Evolutionary conservation across 768 basidiomycete genomes (phyloP), one percentile per base, ranked within the genome.

Genomic region (Leccinum pellstonianum): DNA sequence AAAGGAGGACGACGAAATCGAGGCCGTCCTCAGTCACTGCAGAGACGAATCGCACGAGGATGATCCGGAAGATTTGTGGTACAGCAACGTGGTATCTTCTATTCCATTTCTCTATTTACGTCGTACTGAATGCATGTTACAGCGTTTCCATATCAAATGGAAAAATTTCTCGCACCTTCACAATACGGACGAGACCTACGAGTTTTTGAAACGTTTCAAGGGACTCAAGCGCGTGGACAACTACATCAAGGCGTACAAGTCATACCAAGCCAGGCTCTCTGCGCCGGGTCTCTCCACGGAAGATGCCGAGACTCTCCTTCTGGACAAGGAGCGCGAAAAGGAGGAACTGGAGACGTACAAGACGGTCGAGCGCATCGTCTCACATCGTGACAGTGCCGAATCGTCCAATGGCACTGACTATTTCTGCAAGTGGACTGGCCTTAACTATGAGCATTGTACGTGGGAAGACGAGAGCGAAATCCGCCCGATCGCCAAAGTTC

Each of bases 91-190:
- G 66, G 95, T 94, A 73, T 56, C 82, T 73, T 29, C 8, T 10
- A 52, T 15, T 29, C 12, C 23, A 14, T 21, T 3, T 11, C 15
- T 6, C 33, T 25, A 19, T 49, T 52, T 17, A 10, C 27, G 1
- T 46, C 17, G 6, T 55, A 9, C 69, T 64, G 31, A 68, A 43
- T 31, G 47, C 56, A 57, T 25, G 55, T 60, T 65, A 3, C 70
- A 97, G 95, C 94, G 95, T 54, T 99, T 90, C 80, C 94, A 98
- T 73, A 95, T 99, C 80, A 99, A 99, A 76, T 99, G 97, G 97
- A 98, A 98, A 76, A 87, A 86, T 66, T 98, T 95, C 75, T 97
- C 95, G 10, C 96, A 98, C 73, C 82, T 98, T 15, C 97, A 98
- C 79, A 98, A 99, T 70, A 99, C 97, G n/a, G 96, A 98, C 71